These are phyloP conservation scores for Erucastrum elatum DNA, from an alignment of 345 rosid genomes.

Conservation along the genomic window DNA sequence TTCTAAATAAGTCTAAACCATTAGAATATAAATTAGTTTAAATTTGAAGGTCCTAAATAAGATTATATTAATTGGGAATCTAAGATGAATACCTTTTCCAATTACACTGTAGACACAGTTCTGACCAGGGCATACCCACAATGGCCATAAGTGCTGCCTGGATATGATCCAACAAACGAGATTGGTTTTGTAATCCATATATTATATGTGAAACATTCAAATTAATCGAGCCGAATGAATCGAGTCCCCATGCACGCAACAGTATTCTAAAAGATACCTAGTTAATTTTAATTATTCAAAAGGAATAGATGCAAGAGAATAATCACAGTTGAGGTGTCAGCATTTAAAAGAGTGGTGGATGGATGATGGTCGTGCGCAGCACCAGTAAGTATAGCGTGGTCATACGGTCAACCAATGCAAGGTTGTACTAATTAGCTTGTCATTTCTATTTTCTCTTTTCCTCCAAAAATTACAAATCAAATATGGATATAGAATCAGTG, in stretches of 20 bases:
- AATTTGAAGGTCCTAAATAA: too few species aligned
- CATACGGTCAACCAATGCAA: conserved; percentile 11
- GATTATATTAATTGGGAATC: too few species aligned
- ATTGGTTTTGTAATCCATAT: too few species aligned
- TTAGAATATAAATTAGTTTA: too few species aligned
- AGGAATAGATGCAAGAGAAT: neutral
- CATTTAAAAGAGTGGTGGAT: conserved; percentile 6
- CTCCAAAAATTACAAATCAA: neutral
- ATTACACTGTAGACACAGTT: too few species aligned
- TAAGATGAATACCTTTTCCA: too few species aligned
- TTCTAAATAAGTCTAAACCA: too few species aligned
- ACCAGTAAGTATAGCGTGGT: conserved; percentile 18
- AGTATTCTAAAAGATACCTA: conserved; percentile 11
- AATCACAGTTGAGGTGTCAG: neutral
- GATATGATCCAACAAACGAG: too few species aligned
- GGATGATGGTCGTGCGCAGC: conserved; percentile 15
- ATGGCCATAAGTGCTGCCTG: too few species aligned
- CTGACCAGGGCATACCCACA: too few species aligned
- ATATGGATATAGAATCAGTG: too few species aligned
- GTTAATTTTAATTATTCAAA: neutral
- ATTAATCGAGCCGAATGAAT: neutral
- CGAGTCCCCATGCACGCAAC: conserved; percentile 30
- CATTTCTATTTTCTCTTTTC: neutral
- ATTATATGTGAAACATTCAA: neutral
- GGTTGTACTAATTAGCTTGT: conserved; percentile 30